Base-by-base conservation (phyloP, 495 filamentous ascomycete species). In the Neurospora sp. region DNA sequence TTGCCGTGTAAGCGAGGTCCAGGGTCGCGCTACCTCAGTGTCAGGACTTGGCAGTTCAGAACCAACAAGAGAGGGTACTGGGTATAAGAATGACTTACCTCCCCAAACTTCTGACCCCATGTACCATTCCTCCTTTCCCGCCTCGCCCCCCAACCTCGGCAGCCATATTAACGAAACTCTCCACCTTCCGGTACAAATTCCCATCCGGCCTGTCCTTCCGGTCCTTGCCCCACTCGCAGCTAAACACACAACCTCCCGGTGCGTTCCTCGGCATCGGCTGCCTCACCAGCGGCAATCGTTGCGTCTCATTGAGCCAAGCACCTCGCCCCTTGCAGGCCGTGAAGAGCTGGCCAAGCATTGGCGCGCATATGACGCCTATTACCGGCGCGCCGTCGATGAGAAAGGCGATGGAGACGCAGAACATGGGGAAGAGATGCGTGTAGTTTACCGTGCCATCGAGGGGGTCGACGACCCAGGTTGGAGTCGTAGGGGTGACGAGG, bases 41-140 rank as follows among this genome's bases (percentile, higher is more conserved):
- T 48, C 86, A 20, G 72, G 5, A 18, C 48, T 16, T 23, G 5
- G 8, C 6, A 23, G 9, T 20, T 12, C 12, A 16, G n/a, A 46
- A 27, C 37, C 27, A n/a, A n/a, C 41, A 69, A 69, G 23, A 39
- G 41, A 41, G 38, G 16, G 31, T 39, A 73, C 37, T n/a, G 46
- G 39, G 73, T 81, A 35, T 23, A 27, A 59, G 38, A 18, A 62
- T 69, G 7, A 71, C 73, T 3, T 70, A 76, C 76, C 76, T 83
- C n/a, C 90, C 90, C 76, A 92, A 77, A 79, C 89, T 90, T 74
- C 93, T 83, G 35, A 96, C 83, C 1, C 90, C 88, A 77, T 94
- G 92, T 42, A 94, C 93, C 93, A 96, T 94, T 81, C 89, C 89
- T 4, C 90, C 89, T 75, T 89, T 90, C 5, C 90, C 90, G 48